phyloP scores from a whole-genome alignment of 1,284 basidiomycete species.

The Boletus semigastroideus region DNA sequence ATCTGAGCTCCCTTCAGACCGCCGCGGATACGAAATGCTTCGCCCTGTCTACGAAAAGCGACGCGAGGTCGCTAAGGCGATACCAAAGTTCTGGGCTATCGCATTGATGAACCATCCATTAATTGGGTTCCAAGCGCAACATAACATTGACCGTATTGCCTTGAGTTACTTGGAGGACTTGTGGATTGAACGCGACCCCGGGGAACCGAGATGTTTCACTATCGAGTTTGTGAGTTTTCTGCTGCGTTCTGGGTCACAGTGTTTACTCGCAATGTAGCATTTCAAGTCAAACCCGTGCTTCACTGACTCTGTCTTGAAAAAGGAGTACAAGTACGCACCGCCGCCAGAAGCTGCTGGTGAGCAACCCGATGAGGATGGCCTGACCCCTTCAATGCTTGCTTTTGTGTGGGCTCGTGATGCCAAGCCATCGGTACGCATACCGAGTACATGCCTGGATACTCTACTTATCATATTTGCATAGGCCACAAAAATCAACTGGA shows the following conservation, averaged over 20 bases:
- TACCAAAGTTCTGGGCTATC: constrained; percentile 77
- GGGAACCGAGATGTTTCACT: constrained; percentile 70
- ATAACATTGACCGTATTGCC: constrained; percentile 69
- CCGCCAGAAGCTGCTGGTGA: constrained; percentile 53
- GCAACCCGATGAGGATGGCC: constrained; percentile 65
- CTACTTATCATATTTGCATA: constrained; percentile 26
- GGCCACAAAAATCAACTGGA: constrained; percentile 77
- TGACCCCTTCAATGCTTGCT: constrained; percentile 71
- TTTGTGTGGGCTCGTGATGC: constrained; percentile 79
- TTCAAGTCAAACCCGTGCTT: constrained; percentile 86
- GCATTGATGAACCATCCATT: constrained; percentile 69
- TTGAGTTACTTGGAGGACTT: constrained; percentile 76
- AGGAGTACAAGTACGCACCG: constrained; percentile 73
- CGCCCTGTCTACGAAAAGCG: constrained; percentile 66
- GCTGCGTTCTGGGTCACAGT: background rate
- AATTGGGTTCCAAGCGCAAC: constrained; percentile 62
- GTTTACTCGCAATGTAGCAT: constrained; percentile 43
- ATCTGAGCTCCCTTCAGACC: constrained; percentile 47
- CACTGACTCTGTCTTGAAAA: constrained; percentile 68
- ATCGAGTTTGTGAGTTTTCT: constrained; percentile 71
- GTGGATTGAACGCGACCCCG: constrained; percentile 68
- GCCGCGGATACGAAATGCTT: constrained; percentile 55
- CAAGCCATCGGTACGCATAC: constrained; percentile 52
- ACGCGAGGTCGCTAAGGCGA: constrained; percentile 59
- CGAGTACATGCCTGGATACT: background rate